Evolutionary conservation across 768 basidiomycete species (phyloP).

Genomic region (Tylopilus intermedius): DNA sequence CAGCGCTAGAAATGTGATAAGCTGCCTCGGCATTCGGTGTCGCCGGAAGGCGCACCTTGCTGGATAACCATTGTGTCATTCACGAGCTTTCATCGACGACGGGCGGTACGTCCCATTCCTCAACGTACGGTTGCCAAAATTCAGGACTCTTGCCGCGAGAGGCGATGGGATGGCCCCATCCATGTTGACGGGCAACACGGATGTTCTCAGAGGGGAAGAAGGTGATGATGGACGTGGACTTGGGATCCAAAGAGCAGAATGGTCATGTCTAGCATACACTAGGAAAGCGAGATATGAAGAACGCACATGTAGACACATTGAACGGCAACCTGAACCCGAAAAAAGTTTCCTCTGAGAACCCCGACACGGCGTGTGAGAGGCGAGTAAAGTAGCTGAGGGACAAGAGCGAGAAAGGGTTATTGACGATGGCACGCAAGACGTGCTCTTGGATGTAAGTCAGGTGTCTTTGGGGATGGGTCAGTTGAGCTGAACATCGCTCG

Average conservation of each 20-base stretch:
- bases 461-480: constrained; percentile 37
- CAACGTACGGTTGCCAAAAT: constrained; percentile 81
- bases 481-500: not conserved
- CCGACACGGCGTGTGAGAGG: constrained; percentile 24
- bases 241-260: constrained; percentile 71
- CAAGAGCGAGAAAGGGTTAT: constrained; percentile 25
- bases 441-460: constrained; percentile 70
- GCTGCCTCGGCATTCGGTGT: not conserved
- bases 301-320: constrained; percentile 62
- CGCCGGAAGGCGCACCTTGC: no score
- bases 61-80: constrained; percentile 16
- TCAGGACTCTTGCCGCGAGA: constrained; percentile 78
- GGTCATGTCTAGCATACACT: constrained; percentile 54
- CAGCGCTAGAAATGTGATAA: constrained; percentile 36
- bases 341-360: constrained; percentile 44
- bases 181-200: constrained; percentile 69
- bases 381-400: constrained; percentile 26
- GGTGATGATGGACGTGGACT: constrained; percentile 63
- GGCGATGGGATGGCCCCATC: constrained; percentile 75
- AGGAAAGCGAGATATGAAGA: not conserved
- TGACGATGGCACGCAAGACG: constrained; percentile 44
- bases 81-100: constrained; percentile 25
- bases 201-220: constrained; percentile 86
- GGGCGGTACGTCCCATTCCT: constrained; percentile 72
- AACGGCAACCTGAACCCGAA: constrained; percentile 67